Evolutionary conservation across 257 asterid genomes (phyloP).

Genomic region (Solanum pimpinellifolium): DNA sequence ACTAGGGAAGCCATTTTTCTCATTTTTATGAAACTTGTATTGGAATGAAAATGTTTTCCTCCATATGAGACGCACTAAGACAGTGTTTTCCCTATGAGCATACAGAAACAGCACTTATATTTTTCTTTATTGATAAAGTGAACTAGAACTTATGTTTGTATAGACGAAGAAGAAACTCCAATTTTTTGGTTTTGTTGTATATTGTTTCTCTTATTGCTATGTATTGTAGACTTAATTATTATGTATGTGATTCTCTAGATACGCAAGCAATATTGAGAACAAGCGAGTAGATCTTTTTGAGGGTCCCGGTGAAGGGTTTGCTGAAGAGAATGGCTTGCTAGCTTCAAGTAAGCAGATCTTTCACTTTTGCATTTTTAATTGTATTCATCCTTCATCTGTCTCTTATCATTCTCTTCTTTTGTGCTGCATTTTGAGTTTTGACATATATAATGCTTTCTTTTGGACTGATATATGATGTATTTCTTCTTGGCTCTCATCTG

Average conservation of each 20-base stretch:
- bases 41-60: background rate
- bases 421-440: background rate
- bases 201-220: background rate
- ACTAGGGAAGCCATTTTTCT: background rate
- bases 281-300: conserved; percentile 91
- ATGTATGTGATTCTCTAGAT: conserved; percentile 38
- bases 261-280: conserved; percentile 78
- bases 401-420: background rate
- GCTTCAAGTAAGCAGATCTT: conserved; percentile 67
- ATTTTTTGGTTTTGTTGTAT: background rate
- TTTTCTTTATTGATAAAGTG: background rate
- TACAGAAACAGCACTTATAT: background rate
- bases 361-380: background rate
- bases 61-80: background rate
- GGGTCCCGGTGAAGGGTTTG: conserved; percentile 87
- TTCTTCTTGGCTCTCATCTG: background rate
- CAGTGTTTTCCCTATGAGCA: background rate
- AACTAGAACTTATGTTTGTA: background rate
- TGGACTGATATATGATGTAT: background rate
- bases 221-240: background rate
- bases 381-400: background rate
- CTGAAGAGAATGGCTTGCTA: conserved; percentile 81
- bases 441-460: background rate
- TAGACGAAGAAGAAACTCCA: background rate
- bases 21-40: background rate